Conservation (phyloP, 495 filamentous ascomycete species). For the Corynascus novoguineensis region DNA sequence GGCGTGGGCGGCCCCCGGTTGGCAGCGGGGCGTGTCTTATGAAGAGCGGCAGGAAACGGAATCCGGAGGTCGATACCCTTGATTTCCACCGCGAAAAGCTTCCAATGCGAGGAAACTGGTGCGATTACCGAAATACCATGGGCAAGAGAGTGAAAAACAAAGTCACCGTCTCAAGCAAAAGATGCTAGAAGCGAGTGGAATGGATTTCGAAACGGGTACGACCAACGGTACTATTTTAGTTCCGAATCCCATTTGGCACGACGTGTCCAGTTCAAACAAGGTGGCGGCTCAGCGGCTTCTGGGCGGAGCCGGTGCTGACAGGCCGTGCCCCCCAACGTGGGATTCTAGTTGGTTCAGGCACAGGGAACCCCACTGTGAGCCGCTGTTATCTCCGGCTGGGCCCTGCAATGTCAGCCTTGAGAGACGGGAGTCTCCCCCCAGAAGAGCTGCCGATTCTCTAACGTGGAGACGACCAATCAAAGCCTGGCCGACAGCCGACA, state of each 20-base stretch:
- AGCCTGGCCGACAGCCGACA: neutral
- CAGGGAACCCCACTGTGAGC: neutral
- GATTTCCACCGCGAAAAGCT: slow-evolving; percentile 10
- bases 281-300: slow-evolving; percentile 17
- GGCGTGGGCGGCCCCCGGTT: slow-evolving; percentile 8
- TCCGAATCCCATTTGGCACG: slow-evolving; percentile 22
- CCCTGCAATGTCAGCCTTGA: slow-evolving; percentile 13
- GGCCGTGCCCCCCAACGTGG: slow-evolving; percentile 14
- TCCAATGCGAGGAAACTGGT: slow-evolving; percentile 18
- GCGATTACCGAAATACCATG: slow-evolving; percentile 16
- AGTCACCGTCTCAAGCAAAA: slow-evolving; percentile 9
- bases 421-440: no score
- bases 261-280: slow-evolving; percentile 33
- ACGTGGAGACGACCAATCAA: slow-evolving; percentile 22
- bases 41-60: slow-evolving; percentile 5
- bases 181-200: slow-evolving; percentile 16
- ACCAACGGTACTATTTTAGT: slow-evolving; percentile 20
- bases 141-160: slow-evolving; percentile 4
- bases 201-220: slow-evolving; percentile 15
- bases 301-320: slow-evolving; percentile 17
- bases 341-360: slow-evolving; percentile 10
- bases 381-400: slow-evolving; percentile 5
- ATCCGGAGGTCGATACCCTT: neutral
- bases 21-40: slow-evolving; percentile 13
- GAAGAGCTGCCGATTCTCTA: neutral